Evolutionary conservation across 306 rosid genomes (phyloP), one percentile per base, ranked within the genome.

Genomic region (Trifolium repens): DNA sequence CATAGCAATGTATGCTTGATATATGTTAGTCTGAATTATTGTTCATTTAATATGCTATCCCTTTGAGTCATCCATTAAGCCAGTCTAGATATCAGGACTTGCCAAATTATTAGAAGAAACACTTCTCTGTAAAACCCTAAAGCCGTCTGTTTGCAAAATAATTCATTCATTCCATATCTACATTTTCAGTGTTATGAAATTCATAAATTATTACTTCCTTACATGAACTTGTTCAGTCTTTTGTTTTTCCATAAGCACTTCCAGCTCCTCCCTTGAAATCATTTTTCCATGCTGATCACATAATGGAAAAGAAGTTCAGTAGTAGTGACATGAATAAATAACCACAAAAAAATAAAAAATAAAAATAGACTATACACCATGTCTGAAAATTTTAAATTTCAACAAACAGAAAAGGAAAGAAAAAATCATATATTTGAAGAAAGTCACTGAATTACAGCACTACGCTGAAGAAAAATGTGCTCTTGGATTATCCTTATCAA

Each of bases 191-290:
- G 69, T 53, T 37, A 61, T 35, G 15, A 78, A 71, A 15, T 70
- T 57, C 53, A 72, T 43, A 63, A 24, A 37, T 54, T 10, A 63
- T 67, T 39, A 73, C 55, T 70, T 71, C 69, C 74, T 71, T 86
- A 94, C 99, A 96, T 90, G 90, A 42, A 88, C 64, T 81, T 89
- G 89, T 80, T 92, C 89, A 6, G 88, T 86, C 84, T 89, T 90
- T 71, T 90, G 92, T 68, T 86, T 87, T 0, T 86, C 90, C 79
- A 92, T 84, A 72, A 85, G 81, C 80, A 82, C 73, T 70, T 94
- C 82, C 50, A 94, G 88, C 82, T 94, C 99, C 75, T 89, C 92
- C 85, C 97, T 90, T 70, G 97, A 82, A 82, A 89, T 90, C 85
- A 94, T 73, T 83, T 90, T 89, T 49, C 96, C 94, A 22, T 90